These are phyloP conservation scores for Exophiala mesophila DNA, from an alignment of 2,329 filamentous ascomycete species.

Conservation along the genomic window DNA sequence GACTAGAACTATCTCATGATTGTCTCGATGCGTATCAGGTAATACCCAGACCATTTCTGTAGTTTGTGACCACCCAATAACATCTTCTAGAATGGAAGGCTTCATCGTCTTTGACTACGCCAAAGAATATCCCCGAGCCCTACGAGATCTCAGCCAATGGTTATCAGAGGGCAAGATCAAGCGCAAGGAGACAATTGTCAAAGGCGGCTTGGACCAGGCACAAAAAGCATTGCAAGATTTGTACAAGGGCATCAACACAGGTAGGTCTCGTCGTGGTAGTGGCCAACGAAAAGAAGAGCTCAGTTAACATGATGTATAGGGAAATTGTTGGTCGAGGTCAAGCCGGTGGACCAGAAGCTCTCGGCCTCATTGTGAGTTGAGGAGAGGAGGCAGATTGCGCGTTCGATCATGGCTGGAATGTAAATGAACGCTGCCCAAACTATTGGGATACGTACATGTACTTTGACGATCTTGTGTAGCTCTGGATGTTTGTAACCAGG, in stretches of 20 bases:
- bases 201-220: slow-evolving; percentile 61
- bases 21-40: slow-evolving; percentile 50
- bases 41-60: slow-evolving; percentile 9
- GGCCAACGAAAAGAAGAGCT: too few relatives aligned
- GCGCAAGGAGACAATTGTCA: slow-evolving; percentile 65
- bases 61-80: slow-evolving; percentile 22
- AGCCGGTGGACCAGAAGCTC: slow-evolving; percentile 33
- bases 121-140: slow-evolving; percentile 53
- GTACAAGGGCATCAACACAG: slow-evolving; percentile 66
- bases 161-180: slow-evolving; percentile 67
- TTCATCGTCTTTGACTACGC: slow-evolving; percentile 69
- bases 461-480: too few relatives aligned
- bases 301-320: slow-evolving; percentile 11
- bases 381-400: too few relatives aligned
- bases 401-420: too few relatives aligned
- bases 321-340: slow-evolving; percentile 44
- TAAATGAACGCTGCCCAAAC: too few relatives aligned
- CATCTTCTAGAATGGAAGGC: slow-evolving; percentile 53
- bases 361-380: slow-evolving; percentile 16
- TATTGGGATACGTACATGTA: too few relatives aligned
- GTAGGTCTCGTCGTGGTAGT: too few relatives aligned
- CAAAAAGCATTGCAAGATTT: slow-evolving; percentile 60
- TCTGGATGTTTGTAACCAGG: too few relatives aligned
- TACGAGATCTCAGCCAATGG: slow-evolving; percentile 61
- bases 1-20: slow-evolving; percentile 50